Evolutionary conservation across 2,329 filamentous ascomycete species (phyloP).

Genomic region (Colletotrichum scovillei): DNA sequence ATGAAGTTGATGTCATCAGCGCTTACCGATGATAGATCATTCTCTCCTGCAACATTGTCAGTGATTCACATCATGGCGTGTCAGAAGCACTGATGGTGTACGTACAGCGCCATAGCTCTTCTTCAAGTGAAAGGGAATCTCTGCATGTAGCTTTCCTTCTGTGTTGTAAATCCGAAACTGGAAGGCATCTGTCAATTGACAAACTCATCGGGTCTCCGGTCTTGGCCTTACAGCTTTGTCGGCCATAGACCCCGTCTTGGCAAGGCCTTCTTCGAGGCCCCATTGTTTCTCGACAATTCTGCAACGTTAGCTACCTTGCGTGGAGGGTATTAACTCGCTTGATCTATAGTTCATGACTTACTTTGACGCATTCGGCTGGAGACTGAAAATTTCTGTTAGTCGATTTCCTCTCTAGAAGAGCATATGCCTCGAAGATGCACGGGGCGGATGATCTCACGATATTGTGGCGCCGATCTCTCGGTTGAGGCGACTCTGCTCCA

Average conservation of each 20-base stretch:
- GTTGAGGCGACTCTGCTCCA: slow-evolving; percentile 41
- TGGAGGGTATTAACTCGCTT: not conserved
- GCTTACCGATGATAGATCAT: slow-evolving; percentile 51
- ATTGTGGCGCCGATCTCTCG: slow-evolving; percentile 54
- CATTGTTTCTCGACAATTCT: slow-evolving; percentile 38
- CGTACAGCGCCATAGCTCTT: slow-evolving; percentile 46
- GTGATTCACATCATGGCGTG: not conserved
- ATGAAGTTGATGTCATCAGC: fast-evolving
- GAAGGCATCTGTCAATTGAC: fast-evolving
- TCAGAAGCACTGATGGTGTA: not conserved
- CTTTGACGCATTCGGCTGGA: slow-evolving; percentile 54
- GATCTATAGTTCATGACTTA: slow-evolving; percentile 38
- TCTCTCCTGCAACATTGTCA: slow-evolving; percentile 39
- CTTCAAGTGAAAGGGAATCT: slow-evolving; percentile 43
- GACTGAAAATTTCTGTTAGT: not conserved
- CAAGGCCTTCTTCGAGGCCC: slow-evolving; percentile 43
- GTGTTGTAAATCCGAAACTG: slow-evolving; percentile 46
- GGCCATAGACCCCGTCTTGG: slow-evolving; percentile 44
- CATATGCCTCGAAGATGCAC: not conserved
- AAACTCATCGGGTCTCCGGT: too few species aligned
- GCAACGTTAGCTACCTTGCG: not conserved
- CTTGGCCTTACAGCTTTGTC: slow-evolving; percentile 41
- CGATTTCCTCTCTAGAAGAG: too few species aligned
- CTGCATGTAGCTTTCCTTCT: slow-evolving; percentile 39
- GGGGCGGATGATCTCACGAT: slow-evolving; percentile 36